Conservation (phyloP, 306 rosid species). For the Cucumis cinereus region DNA sequence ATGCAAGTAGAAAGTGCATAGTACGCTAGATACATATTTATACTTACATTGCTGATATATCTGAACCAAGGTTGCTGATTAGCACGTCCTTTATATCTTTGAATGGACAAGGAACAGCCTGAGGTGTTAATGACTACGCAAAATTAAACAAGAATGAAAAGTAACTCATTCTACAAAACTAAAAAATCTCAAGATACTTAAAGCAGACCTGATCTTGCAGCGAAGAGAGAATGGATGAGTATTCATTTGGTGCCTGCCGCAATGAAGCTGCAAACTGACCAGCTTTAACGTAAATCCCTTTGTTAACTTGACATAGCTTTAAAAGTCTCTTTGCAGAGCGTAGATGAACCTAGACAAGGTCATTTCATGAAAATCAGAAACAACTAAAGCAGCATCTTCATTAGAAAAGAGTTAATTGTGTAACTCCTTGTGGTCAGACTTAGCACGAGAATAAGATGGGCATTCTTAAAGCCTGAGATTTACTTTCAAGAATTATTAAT, state of each 20-base stretch:
- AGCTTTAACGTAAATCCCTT: conserved; percentile 88
- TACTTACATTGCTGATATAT: conserved; percentile 61
- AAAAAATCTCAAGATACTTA: background rate
- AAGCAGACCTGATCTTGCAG: conserved; percentile 62
- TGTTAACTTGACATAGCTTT: conserved; percentile 67
- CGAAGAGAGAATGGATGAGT: conserved; percentile 53
- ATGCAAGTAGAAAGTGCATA: background rate
- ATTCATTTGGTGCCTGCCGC: conserved; percentile 61
- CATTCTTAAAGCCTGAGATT: background rate
- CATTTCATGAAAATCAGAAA: conserved; percentile 4
- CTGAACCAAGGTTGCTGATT: conserved; percentile 41
- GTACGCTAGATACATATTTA: background rate
- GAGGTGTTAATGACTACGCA: conserved; percentile 18
- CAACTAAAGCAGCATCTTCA: background rate
- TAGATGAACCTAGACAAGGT: conserved; percentile 45
- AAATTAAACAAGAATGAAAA: conserved; percentile 14
- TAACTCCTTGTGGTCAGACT: background rate
- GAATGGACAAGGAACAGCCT: conserved; percentile 75
- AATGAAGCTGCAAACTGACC: conserved; percentile 74
- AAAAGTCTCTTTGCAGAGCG: conserved; percentile 63
- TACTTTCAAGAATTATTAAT: background rate
- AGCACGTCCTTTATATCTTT: conserved; percentile 42
- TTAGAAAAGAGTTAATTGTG: background rate
- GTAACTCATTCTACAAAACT: background rate
- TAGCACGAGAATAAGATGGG: background rate